Base-by-base conservation (phyloP, 495 filamentous ascomycete species). In the Daldinia vernicosa region DNA sequence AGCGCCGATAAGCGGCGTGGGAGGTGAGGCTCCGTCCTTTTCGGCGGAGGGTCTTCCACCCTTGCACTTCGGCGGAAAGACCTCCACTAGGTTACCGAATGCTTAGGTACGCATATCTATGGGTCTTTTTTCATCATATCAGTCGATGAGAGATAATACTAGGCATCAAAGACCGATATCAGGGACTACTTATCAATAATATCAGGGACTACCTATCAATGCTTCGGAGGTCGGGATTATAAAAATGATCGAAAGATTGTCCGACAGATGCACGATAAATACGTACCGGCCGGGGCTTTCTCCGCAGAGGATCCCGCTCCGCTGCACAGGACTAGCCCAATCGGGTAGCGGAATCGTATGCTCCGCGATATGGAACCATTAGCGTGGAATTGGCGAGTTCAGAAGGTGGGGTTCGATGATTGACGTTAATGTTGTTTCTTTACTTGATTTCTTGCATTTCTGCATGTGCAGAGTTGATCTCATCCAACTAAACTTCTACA, bases 321-420 rank as follows among this genome's bases (percentile, higher is more conserved):
- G 60, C 54, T 22, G 24, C 61, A 61, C 57, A 30, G 40, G 56
- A 61, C 53, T 76, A 77, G 63, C 78, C 79, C 74, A 75, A 80
- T 80, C 37, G 12, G 72, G 72, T 11, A 57, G 24, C 79, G 79
- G 79, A 78, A 60, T 52, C 57, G 45, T 60, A 61, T 27, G 57
- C 59, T 79, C 79, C 79, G 79, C 67, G 55, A 71, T 63, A 63
- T 74, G 68, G 72, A 63, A 57, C 62, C 67, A 69, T 56, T 69
- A 47, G 66, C 33, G 45, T 60, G 53, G 66, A 51, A 39, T 59
- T 37, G 35, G 69, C 40, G 47, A 59, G 43, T 39, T 55, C 28
- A 63, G 12, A 55, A 12, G 2, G 60, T 53, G 55, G 40, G 47
- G 47, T 45, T 39, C 27, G 37, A 47, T 55, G 26, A 61, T 43